Evolutionary conservation across 2,329 filamentous ascomycete species (phyloP), one percentile per base, ranked within the genome.

Genomic region (Colletotrichum karsti): DNA sequence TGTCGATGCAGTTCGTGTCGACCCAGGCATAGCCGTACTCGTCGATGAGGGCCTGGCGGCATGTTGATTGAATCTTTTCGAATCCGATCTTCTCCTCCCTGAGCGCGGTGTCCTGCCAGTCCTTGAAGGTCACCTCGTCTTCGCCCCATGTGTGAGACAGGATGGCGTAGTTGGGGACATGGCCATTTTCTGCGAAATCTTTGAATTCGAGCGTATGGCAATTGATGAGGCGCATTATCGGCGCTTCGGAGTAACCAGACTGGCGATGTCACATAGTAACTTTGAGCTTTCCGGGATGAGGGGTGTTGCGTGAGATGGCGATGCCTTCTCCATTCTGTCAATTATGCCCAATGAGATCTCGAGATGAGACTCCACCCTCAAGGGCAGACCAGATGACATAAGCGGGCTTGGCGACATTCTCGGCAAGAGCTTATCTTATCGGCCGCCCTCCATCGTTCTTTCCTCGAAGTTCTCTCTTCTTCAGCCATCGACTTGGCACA

Each of bases 141-240:
- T 59, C 24, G 4, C 35, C 22, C 64, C 71, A 70, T 3, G 67
- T 65, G 7, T 71, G 69, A 6, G 63, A 67, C 2, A 72, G 46
- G 13, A 72, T 72, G 10, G 67, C 67, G 28, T 71, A 69, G 7
- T 35, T 35, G 5, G 53, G 53, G 2, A 24, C 3, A 4, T 24
- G 15, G 3, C 20, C 24, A 28, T 18, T 20, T 10, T 39, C 37
- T 15, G 28, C 5, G 6, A 62, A 66, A 2, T 42, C 33, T 3
- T 66, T 15, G 1, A 66, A 30, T 2, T 62, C 15, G n/a, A 62
- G 12, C 1, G 63, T 66, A 0, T 20, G 6, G 1, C 46, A 41
- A 2, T 66, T 66, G 15, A 66, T 62, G 13, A 66, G 58, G 12
- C 20, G 63, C 48, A 66, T 66, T 30, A 2, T 50, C 46, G 46